Evolutionary conservation across 805 yeast species (phyloP), one percentile per base, ranked within the genome.

Genomic region (Candida suzukii): DNA sequence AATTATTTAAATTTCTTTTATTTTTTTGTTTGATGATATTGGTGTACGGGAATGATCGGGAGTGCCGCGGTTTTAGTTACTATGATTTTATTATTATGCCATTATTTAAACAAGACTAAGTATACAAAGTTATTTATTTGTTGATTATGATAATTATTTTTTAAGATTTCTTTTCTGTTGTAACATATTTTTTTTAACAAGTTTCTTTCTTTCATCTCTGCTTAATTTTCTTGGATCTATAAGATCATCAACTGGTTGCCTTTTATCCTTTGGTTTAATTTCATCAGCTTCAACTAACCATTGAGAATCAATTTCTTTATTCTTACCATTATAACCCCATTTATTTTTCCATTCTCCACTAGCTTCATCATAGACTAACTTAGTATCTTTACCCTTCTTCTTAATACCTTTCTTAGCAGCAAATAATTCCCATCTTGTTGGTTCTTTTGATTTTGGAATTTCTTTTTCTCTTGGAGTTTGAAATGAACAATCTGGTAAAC

Each of bases 291-390:
- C 99, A 43, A 91, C 97, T 57, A 88, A 72, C 99, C 99, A 93
- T 64, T 93, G 97, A 56, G 74, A 67, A 55, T 91, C 98, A 51
- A 80, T 57, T 41, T 79, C 77, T 67, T 93, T 91, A 66, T 93
- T 93, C 65, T 79, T 78, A 57, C 98, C 98, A 50, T 84, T 82
- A 70, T 83, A 91, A 46, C 99, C 99, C 99, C 99, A 93, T 65
- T 88, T 91, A 54, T 95, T 91, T 46, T 83, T 96, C 99, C 99
- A 93, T 65, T 88, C 90, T 39, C 91, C 90, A 25, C 76, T 67
- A 26, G 76, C 93, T 63, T 93, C 98, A 63, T 93, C 96, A 54
- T 68, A 93, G 1, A 86, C 88, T 76, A 82, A 70, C 67, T 87
- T 93, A 37, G 95, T 96, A 24, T 85, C 81, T 61, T 83, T 88